Evolutionary conservation across 306 rosid genomes (phyloP), one percentile per base, ranked within the genome.

Genomic region (Quercus wislizeni): DNA sequence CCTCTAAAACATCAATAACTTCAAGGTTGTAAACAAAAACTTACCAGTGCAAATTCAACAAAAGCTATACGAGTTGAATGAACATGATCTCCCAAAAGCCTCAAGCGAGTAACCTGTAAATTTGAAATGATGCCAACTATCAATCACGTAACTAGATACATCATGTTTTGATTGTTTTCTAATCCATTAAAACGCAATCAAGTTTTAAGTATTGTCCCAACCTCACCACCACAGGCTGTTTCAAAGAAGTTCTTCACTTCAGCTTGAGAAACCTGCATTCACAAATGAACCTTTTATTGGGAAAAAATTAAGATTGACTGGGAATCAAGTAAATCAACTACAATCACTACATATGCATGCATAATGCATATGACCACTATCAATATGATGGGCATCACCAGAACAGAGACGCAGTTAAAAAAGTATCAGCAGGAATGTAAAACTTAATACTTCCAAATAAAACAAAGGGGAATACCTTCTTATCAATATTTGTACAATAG

Each of bases 41-140:
- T 75, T 78, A 89, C 99, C 84, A 91, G 33, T 63, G 88, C 90
- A 83, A 95, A 95, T 79, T 95, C 99, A 72, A 95, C 99, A 83
- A 95, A 95, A 83, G 98, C 99, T 86, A 95, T 93, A 82, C 99
- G 98, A 55, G 99, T 95, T 67, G 96, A 90, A 82, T 95, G 99
- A 89, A 89, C 90, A 78, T 91, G 95, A 85, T 95, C 99, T 64
- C 99, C 99, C 87, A 95, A 88, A 84, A 95, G 89, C 96, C 99
- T 95, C 92, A 95, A 75, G 82, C 99, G 98, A 1, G 89, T 90
- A 82, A 95, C 98, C 99, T 95, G 74, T 51, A 71, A 77, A 69
- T 62, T 52, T 68, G 25, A 43, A 84, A 52, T 12, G 27, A 54
- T 19, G 76, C 76, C 67, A 73, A 56, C 46, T 58, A 76, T 74